Evolutionary conservation across 108 stramenopile species (phyloP).

Genomic region (Pseudonitzschia multistriata): DNA sequence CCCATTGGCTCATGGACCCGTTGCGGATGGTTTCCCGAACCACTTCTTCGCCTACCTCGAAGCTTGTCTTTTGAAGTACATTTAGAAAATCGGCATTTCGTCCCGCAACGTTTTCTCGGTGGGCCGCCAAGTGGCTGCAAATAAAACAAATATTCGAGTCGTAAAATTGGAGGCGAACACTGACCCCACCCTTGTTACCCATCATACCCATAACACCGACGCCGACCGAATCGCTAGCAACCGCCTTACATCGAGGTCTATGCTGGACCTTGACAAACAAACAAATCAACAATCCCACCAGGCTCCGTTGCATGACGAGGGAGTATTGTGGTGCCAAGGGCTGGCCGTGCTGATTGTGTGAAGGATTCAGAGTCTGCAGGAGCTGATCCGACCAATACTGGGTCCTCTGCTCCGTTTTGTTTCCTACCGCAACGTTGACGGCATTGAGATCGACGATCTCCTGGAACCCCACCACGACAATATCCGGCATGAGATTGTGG

Average conservation of each 20-base stretch:
- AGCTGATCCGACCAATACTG: constrained; percentile 87
- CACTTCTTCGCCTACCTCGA: constrained; percentile 88
- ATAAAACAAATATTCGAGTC: constrained; percentile 94
- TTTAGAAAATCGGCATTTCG: constrained; percentile 93
- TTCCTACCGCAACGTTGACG: constrained; percentile 96
- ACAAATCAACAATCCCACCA: constrained; percentile 93
- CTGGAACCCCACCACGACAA: constrained; percentile 95
- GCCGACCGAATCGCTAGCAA: constrained; percentile 74
- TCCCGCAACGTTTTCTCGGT: constrained; percentile 95
- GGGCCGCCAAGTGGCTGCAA: constrained; percentile 95
- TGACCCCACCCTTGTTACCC: constrained; percentile 99
- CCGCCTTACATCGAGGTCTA: constrained; percentile 59
- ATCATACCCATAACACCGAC: constrained; percentile 99
- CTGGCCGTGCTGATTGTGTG: constrained; percentile 49
- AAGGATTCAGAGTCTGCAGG: constrained; percentile 66
- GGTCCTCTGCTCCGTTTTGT: constrained; percentile 86
- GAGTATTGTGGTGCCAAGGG: constrained; percentile 56
- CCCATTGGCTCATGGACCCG: constrained; percentile 79
- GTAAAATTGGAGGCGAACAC: constrained; percentile 85
- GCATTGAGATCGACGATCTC: constrained; percentile 99
- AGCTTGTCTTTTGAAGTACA: constrained; percentile 76
- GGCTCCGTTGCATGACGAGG: constrained; percentile 60
- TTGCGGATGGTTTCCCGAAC: constrained; percentile 76
- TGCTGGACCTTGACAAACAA: constrained; percentile 88
- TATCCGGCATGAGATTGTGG: constrained; percentile 62